Conservation (phyloP, 2,329 filamentous ascomycete species). For the Akanthomyces muscarius region DNA sequence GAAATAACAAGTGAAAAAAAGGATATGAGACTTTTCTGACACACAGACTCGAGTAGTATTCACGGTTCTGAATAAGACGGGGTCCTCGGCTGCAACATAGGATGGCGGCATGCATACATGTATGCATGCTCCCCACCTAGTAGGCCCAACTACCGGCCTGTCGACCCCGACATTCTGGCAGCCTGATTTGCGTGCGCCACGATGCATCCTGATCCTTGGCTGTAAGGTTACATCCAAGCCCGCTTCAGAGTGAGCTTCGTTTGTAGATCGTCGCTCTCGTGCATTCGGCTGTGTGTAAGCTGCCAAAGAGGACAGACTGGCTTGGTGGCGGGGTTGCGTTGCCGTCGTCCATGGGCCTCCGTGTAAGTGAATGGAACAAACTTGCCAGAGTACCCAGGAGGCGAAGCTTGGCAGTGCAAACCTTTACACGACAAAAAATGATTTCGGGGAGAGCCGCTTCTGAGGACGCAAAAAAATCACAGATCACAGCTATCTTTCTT, state of each 20-base stretch:
- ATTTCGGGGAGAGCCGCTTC: too few relatives aligned
- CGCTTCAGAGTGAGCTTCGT: neutral
- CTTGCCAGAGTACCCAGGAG: too few relatives aligned
- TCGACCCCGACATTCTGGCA: neutral
- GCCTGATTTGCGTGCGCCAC: neutral
- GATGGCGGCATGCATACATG: neutral
- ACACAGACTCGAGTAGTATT: neutral
- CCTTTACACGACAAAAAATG: too few relatives aligned
- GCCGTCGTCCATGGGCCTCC: neutral
- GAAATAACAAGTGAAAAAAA: neutral
- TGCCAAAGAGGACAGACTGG: too few relatives aligned
- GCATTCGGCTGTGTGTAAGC: neutral
- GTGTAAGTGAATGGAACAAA: neutral
- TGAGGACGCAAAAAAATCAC: too few relatives aligned
- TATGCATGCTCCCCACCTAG: neutral
- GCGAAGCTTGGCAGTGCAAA: too few relatives aligned
- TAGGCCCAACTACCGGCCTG: neutral
- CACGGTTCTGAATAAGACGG: neutral
- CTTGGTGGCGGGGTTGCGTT: neutral
- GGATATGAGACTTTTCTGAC: neutral
- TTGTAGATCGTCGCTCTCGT: neutral
- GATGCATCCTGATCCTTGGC: neutral
- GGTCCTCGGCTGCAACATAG: neutral
- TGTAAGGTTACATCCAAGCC: neutral
- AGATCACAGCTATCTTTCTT: too few relatives aligned